Evolutionary conservation across 495 filamentous ascomycete genomes (phyloP).

Genomic region (Darksidea phi): DNA sequence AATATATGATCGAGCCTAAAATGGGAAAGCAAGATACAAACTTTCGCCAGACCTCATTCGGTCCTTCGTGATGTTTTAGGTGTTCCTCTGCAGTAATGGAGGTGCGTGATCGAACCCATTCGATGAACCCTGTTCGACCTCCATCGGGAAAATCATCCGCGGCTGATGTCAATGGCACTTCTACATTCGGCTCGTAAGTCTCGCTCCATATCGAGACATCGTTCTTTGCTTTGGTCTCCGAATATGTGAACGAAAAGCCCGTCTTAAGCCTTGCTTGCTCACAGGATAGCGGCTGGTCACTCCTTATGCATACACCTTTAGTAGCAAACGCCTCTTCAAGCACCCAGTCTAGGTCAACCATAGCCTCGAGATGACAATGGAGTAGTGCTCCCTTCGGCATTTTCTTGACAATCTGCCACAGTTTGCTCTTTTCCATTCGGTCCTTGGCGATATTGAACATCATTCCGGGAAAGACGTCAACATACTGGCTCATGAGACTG

Average conservation of each 20-base stretch:
- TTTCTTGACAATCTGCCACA: slow-evolving; percentile 78
- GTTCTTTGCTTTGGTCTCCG: slow-evolving; percentile 33
- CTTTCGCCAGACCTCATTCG: slow-evolving; percentile 75
- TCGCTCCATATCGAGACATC: slow-evolving; percentile 59
- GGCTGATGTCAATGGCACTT: slow-evolving; percentile 60
- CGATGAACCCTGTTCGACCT: slow-evolving; percentile 66
- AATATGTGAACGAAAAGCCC: slow-evolving; percentile 57
- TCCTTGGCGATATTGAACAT: slow-evolving; percentile 81
- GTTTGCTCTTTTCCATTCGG: slow-evolving; percentile 73
- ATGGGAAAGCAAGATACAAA: slow-evolving; percentile 69
- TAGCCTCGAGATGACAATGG: slow-evolving; percentile 85
- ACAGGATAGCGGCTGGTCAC: slow-evolving; percentile 53
- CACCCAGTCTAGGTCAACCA: slow-evolving; percentile 81
- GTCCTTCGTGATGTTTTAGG: slow-evolving; percentile 75
- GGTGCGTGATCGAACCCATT: slow-evolving; percentile 74
- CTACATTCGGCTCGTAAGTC: slow-evolving; percentile 56
- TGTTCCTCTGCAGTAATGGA: slow-evolving; percentile 69
- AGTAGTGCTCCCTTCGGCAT: slow-evolving; percentile 92
- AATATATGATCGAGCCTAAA: slow-evolving; percentile 71
- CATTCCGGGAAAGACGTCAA: slow-evolving; percentile 74
- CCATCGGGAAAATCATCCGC: slow-evolving; percentile 72
- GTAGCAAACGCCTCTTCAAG: slow-evolving; percentile 68
- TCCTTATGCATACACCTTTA: slow-evolving; percentile 69
- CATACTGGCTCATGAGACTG: slow-evolving; percentile 54
- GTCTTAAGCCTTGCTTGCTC: slow-evolving; percentile 50